Base-by-base conservation (phyloP, 805 yeast genomes). In the Suhomyces pyralidae region DNA sequence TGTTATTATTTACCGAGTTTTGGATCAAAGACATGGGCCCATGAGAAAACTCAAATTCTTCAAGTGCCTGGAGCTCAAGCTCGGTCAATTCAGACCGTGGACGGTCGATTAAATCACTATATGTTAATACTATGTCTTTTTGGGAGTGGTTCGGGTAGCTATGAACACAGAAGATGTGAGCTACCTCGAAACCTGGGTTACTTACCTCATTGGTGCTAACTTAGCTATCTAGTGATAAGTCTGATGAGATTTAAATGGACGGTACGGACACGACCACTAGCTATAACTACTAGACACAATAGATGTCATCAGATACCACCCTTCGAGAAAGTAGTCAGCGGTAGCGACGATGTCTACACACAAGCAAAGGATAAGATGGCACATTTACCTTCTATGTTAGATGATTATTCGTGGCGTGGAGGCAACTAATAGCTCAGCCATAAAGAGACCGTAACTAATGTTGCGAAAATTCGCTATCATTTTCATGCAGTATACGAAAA, bases 1-100 rank as follows among this genome's bases (percentile, higher is more conserved):
- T 80, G 49, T 84, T 85, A 50, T 83, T 80, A 55, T 84, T 80
- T 40, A 90, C 86, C 0, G 98, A 91, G 45, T 85, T 84, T 59
- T 91, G 90, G n/a, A 94, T 80, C 25, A 94, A 77, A 3, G 93
- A 83, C 79, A 94, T 80, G 12, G 99, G 99, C 0, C 99, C 99
- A 70, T 90, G 81, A 53, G 81, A 78, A 63, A 90, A 88, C 67
- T 93, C 97, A 64, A 85, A 90, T 64, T 92, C 97, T 67, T 93
- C 98, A 32, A 92, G 75, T 59, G 83, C 85, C 49, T 83, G 85
- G 28, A 90, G 80, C 65, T 94, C 97, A 19, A 80, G 79, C 58
- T 87, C 90, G 8, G 91, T 82, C 48, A 93, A 78, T 62, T 92
- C 97, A 5, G 88, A 79, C 58, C 87, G 83, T 25, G 96, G 91